A percentile compares a stretch with the other conserved stretches of the same genome.
These are phyloP conservation scores for Pseudopithomyces maydicus DNA, from an alignment of 2,329 filamentous ascomycete genomes.

Conservation along the genomic window DNA sequence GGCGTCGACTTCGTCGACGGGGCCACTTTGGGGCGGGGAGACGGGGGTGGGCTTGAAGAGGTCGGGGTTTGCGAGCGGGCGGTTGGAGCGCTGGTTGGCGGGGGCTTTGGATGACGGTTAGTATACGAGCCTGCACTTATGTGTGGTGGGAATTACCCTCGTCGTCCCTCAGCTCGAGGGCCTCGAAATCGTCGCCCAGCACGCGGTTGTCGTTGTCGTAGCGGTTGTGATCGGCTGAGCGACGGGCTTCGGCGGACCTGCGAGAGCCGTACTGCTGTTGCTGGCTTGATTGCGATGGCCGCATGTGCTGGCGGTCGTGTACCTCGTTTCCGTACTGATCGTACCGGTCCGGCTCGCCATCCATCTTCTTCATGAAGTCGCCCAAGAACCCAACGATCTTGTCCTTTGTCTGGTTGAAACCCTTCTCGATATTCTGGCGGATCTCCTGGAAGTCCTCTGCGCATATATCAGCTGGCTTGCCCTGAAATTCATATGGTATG, in stretches of 20 bases:
- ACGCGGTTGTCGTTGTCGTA: slow-evolving; percentile 96
- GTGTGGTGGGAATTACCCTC: slow-evolving; percentile 52
- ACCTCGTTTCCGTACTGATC: slow-evolving; percentile 60
- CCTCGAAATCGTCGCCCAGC: slow-evolving; percentile 84
- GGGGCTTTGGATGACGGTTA: slow-evolving; percentile 47
- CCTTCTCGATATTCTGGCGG: slow-evolving; percentile 89
- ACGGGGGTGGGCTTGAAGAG: slow-evolving; percentile 74
- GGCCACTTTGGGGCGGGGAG: slow-evolving; percentile 59
- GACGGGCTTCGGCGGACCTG: slow-evolving; percentile 51
- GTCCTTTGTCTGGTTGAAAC: slow-evolving; percentile 90
- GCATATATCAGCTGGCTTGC: slow-evolving; percentile 1
- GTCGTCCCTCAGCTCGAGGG: slow-evolving; percentile 65
- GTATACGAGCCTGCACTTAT: background rate
- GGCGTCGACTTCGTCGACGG: slow-evolving; percentile 78
- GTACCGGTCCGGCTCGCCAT: slow-evolving; percentile 75
- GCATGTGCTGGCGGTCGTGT: slow-evolving; percentile 40
- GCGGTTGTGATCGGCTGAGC: slow-evolving; percentile 85
- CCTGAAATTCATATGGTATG: background rate
- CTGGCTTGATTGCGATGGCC: slow-evolving; percentile 47
- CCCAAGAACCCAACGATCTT: slow-evolving; percentile 94
- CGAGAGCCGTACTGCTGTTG: slow-evolving; percentile 47
- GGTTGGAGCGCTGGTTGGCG: slow-evolving; percentile 60
- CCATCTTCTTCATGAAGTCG: slow-evolving; percentile 88
- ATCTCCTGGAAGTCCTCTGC: slow-evolving; percentile 90
- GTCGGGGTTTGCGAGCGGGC: slow-evolving; percentile 75